Evolutionary conservation across 805 yeast species (phyloP), one percentile per base, ranked within the genome.

Genomic region (Metschnikowia matae): DNA sequence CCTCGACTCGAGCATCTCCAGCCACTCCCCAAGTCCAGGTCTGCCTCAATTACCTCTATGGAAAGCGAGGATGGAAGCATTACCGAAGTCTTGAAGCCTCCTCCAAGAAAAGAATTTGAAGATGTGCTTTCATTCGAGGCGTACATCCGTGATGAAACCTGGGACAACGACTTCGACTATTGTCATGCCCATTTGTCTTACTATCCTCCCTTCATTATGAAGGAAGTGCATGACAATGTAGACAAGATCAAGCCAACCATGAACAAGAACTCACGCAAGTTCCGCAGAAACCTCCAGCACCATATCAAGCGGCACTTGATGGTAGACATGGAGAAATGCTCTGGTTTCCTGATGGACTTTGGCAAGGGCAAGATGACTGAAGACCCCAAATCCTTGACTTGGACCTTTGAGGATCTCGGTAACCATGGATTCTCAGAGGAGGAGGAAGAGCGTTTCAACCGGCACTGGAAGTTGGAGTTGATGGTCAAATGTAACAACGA

Each of bases 161-260:
- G 87, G 78, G 91, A 85, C 65, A 83, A 85, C 54, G 91, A 86
- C 52, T 83, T 79, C 57, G 87, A 82, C 62, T 78, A 82, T 59
- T 70, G 83, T 56, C 86, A 84, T 62, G 87, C 87, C 35, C 83
- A 80, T 54, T 70, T 85, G 53, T 74, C 73, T 46, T 86, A 86
- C 67, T 75, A 81, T 61, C 94, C 94, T 18, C 92, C 92, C 46
- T 86, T 86, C 63, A 79, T 86, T 44, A 56, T 84, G 64, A 78
- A 79, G 55, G 85, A 82, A 50, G 78, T 83, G 53, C 87, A 83
- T 56, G 80, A 83, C 50, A 82, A 85, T 61, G 81, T 83, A 51
- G 90, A 85, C 48, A 84, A 83, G 62, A 79, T 85, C 54, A 84
- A 85, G 65, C 84, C 85, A 31, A 81, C 86, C 40, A 82, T 80